A percentile compares a stretch with the other conserved stretches of the same genome.
Conservation (phyloP, 345 rosid species). For the Excoecaria cochinchinensis region DNA sequence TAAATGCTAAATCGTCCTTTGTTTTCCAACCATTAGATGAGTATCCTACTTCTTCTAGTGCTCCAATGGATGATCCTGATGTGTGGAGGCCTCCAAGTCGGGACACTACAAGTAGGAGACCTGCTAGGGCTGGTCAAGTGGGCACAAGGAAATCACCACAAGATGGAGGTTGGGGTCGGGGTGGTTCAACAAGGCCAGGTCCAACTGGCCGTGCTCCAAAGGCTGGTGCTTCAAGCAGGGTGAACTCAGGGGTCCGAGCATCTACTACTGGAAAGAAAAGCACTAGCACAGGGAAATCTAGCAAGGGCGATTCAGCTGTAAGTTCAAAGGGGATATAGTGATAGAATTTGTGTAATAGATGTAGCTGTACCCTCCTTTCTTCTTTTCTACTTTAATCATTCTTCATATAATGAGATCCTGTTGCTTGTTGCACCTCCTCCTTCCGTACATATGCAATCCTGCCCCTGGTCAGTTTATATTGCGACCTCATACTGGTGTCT, state of each 20-base stretch:
- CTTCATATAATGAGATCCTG: not conserved
- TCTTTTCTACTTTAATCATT: not conserved
- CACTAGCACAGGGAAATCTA: slow-evolving; percentile 60
- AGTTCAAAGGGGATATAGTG: slow-evolving; percentile 22
- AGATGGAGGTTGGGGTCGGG: slow-evolving; percentile 91
- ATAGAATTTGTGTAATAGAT: not conserved
- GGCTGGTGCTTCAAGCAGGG: slow-evolving; percentile 57
- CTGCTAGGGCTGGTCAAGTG: slow-evolving; percentile 71
- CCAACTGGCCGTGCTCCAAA: slow-evolving; percentile 73
- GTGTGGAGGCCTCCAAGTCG: slow-evolving; percentile 99
- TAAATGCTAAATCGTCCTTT: slow-evolving; percentile 76
- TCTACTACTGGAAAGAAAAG: slow-evolving; percentile 78
- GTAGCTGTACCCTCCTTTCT: not conserved
- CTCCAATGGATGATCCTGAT: slow-evolving; percentile 94
- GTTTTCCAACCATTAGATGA: slow-evolving; percentile 97
- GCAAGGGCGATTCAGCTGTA: slow-evolving; percentile 76
- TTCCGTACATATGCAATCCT: not conserved
- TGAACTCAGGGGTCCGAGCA: slow-evolving; percentile 58
- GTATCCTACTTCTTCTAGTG: slow-evolving; percentile 87
- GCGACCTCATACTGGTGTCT: not conserved
- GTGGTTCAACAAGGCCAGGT: slow-evolving; percentile 46
- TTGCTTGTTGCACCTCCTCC: not conserved
- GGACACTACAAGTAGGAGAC: slow-evolving; percentile 69
- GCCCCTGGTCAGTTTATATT: not conserved
- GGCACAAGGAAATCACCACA: slow-evolving; percentile 84